Base-by-base conservation (phyloP, 257 asterid species). In the Jacaranda mimosifolia region DNA sequence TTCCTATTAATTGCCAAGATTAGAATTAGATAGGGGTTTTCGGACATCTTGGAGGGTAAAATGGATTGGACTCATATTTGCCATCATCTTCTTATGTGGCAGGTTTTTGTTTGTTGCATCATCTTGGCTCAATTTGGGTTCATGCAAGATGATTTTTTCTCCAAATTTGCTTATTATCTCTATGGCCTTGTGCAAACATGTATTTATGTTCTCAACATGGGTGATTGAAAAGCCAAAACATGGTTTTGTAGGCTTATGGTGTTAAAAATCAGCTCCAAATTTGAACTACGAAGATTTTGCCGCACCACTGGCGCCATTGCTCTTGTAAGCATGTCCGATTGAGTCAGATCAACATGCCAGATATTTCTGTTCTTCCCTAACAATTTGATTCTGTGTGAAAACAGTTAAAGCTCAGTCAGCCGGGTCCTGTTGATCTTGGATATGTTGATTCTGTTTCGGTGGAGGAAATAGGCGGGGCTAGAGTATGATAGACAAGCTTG, bases 391-490 rank as follows among this genome's bases (percentile, higher is more conserved):
- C 87, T 32, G 39, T 75, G 17, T 68, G 81, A 58, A 73, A 68
- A 79, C 96, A 95, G 99, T 83, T 95, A 80, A 95, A 95, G 87
- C 94, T 95, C 64, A 81, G 97, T 69, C 92, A 83, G 76, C 98
- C 99, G 11, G 88, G 73, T 77, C 94, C 95, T 43, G 98, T 91
- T 80, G 97, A 96, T 87, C 98, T 96, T 78, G 99, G 99, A 79
- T 87, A 91, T 76, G 97, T 89, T 69, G 99, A 96, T 83, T 93
- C 97, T 75, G 68, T 96, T 62, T 94, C 98, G 12, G 98, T 96
- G 84, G 98, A 94, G 84, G 99, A 96, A 86, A 89, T 96, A 79
- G 99, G 99, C 80, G 99, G 99, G 72, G 86, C 90, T 57, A 94
- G 98, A 83, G 98, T 96, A 96, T 70, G 90, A 17, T 49, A 9